phyloP scores from a whole-genome alignment of 345 rosid species.

The Salix viminalis region DNA sequence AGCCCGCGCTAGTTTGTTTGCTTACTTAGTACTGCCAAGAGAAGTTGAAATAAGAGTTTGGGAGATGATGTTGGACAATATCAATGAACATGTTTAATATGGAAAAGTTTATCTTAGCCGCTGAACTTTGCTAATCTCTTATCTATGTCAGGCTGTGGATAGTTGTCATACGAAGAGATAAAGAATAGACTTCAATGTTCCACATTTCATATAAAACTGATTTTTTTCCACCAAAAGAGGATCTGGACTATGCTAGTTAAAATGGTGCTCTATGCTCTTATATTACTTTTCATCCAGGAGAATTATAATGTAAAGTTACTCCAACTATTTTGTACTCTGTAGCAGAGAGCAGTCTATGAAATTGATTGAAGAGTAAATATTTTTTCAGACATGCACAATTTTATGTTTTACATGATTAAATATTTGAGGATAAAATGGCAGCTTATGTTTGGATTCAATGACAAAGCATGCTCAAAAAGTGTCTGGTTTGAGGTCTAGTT shows the following conservation, averaged over 20 bases:
- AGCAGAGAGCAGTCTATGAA: neutral
- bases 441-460: neutral
- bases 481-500: neutral
- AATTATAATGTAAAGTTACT: neutral
- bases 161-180: neutral
- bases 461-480: neutral
- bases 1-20: neutral
- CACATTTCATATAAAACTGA: too few species aligned
- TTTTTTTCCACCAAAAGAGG: too few species aligned
- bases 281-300: neutral
- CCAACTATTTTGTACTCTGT: neutral
- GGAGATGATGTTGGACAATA: neutral
- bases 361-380: neutral
- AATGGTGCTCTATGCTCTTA: neutral
- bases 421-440: neutral
- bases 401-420: neutral
- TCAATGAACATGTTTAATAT: neutral
- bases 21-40: neutral
- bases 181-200: neutral
- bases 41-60: neutral
- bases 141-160: neutral
- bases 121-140: neutral
- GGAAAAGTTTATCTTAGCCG: neutral
- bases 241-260: too few species aligned
- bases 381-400: neutral